Percentiles rank a stretch among this genome's conserved stretches.
Evolutionary conservation across 768 basidiomycete species (phyloP).

Genomic region (Lactifluus subvellereus): DNA sequence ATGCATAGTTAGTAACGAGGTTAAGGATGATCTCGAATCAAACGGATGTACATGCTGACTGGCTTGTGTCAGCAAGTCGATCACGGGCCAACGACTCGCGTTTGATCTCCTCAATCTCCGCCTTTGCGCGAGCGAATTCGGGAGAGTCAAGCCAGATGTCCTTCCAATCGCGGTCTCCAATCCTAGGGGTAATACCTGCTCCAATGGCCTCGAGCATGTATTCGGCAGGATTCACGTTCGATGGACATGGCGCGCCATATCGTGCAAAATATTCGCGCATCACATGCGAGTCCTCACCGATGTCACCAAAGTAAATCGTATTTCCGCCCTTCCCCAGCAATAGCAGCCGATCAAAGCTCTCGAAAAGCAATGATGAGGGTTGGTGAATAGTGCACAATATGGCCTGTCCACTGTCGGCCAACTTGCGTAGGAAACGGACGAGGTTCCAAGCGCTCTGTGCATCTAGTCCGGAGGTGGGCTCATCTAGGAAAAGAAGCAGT

Average conservation of each 20-base stretch:
- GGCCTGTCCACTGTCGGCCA: conserved; percentile 81
- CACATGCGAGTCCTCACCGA: conserved; percentile 66
- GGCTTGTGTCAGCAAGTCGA: not conserved
- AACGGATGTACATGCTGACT: conserved; percentile 11
- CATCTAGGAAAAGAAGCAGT: conserved; percentile 61
- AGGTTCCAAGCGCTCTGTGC: conserved; percentile 77
- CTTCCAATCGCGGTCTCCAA: conserved; percentile 82
- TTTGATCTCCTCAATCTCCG: conserved; percentile 43
- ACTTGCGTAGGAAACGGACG: conserved; percentile 75
- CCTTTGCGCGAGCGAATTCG: conserved; percentile 37
- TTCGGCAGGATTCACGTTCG: conserved; percentile 70
- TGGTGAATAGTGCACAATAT: conserved; percentile 91
- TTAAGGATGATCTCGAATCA: too few species aligned
- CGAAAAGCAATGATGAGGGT: conserved; percentile 80
- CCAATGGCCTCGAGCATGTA: conserved; percentile 86
- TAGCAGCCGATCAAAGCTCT: conserved; percentile 73
- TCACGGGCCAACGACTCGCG: conserved; percentile 7
- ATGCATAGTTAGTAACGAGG: conserved; percentile 40
- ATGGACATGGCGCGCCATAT: conserved; percentile 68
- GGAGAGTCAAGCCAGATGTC: conserved; percentile 77
- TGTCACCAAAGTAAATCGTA: conserved; percentile 90
- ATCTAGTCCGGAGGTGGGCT: conserved; percentile 53
- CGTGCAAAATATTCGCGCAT: conserved; percentile 74
- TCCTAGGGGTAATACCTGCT: conserved; percentile 66
- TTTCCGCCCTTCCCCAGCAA: conserved; percentile 78